These are phyloP conservation scores for Furcasterigmium furcatum DNA, from an alignment of 2,329 filamentous ascomycete genomes.

Conservation along the genomic window DNA sequence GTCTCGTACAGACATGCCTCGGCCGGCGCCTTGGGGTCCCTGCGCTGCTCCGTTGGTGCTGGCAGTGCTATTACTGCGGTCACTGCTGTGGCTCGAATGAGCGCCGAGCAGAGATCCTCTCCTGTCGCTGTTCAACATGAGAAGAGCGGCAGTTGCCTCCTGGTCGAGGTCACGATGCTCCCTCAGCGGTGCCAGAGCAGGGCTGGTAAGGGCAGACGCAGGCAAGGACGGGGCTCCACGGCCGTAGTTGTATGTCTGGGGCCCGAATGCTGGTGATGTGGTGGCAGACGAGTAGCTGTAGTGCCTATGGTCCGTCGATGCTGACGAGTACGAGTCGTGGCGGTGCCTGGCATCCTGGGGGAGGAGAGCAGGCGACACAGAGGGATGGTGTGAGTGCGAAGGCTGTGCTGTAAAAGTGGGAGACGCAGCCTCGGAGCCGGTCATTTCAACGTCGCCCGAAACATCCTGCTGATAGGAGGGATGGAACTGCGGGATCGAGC, in stretches of 20 bases:
- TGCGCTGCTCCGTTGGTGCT: conserved; percentile 40
- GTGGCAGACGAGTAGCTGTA: conserved; percentile 43
- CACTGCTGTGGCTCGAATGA: conserved; percentile 25
- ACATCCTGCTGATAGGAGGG: conserved; percentile 35
- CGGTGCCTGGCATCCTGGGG: conserved; percentile 41
- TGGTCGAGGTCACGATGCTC: conserved; percentile 55
- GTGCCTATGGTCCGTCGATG: conserved; percentile 46
- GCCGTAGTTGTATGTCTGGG: conserved; percentile 40
- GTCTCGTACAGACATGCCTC: conserved; percentile 53
- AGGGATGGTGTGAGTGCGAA: conserved; percentile 35
- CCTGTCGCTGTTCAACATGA: conserved; percentile 84
- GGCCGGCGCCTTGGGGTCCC: conserved; percentile 20
- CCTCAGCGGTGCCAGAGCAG: conserved; percentile 48
- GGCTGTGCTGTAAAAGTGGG: conserved; percentile 35
- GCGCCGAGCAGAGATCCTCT: conserved; percentile 38
- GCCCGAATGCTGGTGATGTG: conserved; percentile 56
- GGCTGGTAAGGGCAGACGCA: conserved; percentile 56
- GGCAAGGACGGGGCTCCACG: conserved; percentile 29
- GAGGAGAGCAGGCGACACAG: conserved; percentile 48
- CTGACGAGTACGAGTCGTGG: conserved; percentile 53
- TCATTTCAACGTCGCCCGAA: conserved; percentile 59
- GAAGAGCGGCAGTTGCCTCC: conserved; percentile 78
- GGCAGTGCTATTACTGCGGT: conserved; percentile 35
- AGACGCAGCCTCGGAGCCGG: conserved; percentile 46
- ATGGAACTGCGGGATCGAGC: conserved; percentile 16